Conservation (phyloP, 2,329 filamentous ascomycete genomes). For the Fusarium avenaceum region DNA sequence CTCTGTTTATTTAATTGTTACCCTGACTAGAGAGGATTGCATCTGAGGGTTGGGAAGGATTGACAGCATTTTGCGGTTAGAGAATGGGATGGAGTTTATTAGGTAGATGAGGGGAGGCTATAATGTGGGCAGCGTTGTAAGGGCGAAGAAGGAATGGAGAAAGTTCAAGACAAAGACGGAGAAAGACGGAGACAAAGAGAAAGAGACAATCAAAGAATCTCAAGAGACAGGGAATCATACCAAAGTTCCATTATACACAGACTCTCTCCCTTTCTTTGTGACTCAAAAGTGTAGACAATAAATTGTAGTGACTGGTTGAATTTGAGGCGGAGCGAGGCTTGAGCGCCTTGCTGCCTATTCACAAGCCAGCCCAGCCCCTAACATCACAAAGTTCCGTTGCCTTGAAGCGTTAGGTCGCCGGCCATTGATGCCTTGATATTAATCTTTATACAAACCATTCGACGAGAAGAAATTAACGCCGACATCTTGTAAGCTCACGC, state of each 20-base stretch:
- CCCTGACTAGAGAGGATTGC: conserved; percentile 37
- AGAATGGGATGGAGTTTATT: conserved; percentile 44
- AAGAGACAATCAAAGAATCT: not conserved
- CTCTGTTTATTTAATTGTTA: conserved; percentile 33
- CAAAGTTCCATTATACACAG: conserved; percentile 27
- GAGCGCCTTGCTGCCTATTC: conserved; percentile 43
- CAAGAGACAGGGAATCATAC: conserved; percentile 4
- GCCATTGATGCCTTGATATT: not conserved
- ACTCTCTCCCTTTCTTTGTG: not conserved
- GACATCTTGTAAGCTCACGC: conserved; percentile 5
- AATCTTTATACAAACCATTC: conserved; percentile 4
- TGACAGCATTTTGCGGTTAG: conserved; percentile 39
- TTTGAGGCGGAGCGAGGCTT: conserved; percentile 34
- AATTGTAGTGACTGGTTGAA: conserved; percentile 1
- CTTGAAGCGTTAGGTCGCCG: conserved; percentile 28
- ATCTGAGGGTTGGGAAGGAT: conserved; percentile 28
- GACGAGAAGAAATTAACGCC: conserved; percentile 19
- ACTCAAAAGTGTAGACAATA: not conserved
- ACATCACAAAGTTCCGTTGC: conserved; percentile 16
- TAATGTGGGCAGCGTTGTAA: conserved; percentile 9
- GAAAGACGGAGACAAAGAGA: not conserved
- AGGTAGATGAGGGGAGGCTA: conserved; percentile 23
- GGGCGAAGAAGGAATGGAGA: not conserved
- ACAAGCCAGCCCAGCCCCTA: conserved; percentile 19
- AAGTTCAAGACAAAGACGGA: conserved; percentile 4